These are phyloP conservation scores for Lentinula sp. DNA, from an alignment of 768 basidiomycete genomes.

Conservation along the genomic window DNA sequence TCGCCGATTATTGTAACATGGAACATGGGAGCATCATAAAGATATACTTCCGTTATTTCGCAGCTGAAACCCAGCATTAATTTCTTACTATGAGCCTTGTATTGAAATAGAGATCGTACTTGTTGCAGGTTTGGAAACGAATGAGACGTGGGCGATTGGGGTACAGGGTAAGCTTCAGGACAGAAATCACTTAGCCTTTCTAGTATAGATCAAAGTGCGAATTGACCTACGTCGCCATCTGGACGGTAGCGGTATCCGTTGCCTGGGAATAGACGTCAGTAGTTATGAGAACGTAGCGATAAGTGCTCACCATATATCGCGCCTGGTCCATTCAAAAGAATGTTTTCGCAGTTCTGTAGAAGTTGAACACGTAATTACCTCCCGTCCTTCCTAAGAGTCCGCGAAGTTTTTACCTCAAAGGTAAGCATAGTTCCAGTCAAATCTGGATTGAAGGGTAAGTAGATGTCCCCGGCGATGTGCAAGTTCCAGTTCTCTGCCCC, in stretches of 20 bases:
- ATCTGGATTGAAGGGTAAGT: conserved; percentile 13
- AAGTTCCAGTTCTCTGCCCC: conserved; percentile 17
- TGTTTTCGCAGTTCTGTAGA: conserved; percentile 14
- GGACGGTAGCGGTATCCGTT: conserved; percentile 19
- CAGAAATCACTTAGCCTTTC: neutral
- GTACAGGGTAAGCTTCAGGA: conserved; percentile 12
- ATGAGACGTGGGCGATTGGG: conserved; percentile 18
- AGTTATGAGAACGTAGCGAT: neutral
- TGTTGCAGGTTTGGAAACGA: conserved; percentile 19
- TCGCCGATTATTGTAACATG: conserved; percentile 20
- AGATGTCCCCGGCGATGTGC: conserved; percentile 17
- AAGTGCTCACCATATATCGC: conserved; percentile 10
- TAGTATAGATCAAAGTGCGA: neutral
- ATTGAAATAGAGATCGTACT: conserved; percentile 4
- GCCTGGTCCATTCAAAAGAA: conserved; percentile 16
- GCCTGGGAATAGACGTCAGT: conserved; percentile 3
- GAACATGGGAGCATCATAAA: conserved; percentile 17
- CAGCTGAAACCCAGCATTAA: conserved; percentile 6
- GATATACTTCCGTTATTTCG: conserved; percentile 14
- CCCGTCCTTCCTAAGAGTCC: neutral
- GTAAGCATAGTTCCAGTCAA: conserved; percentile 19
- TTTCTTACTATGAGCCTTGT: neutral
- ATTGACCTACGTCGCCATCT: conserved; percentile 10
- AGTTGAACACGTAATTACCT: neutral
- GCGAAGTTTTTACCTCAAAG: conserved; percentile 11